These are phyloP conservation scores for Didymella segeticola DNA, from an alignment of 2,329 filamentous ascomycete genomes.

Conservation along the genomic window DNA sequence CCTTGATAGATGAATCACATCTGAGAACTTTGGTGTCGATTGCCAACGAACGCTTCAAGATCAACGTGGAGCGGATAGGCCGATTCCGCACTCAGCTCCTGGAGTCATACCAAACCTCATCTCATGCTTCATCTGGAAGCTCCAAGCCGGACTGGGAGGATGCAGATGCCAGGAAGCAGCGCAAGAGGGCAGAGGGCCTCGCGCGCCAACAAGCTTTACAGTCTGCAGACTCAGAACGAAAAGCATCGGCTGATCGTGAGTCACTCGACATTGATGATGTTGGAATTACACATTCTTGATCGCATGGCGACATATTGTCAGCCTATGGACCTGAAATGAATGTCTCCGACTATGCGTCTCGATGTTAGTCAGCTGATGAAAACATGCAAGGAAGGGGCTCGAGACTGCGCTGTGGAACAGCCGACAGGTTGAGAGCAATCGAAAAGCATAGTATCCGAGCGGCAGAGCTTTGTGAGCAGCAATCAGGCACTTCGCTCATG, in stretches of 20 bases:
- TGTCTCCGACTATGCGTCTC: slow-evolving; percentile 7
- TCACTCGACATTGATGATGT: slow-evolving; percentile 6
- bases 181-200: slow-evolving; percentile 56
- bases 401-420: not conserved
- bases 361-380: not conserved
- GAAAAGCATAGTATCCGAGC: not conserved
- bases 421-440: not conserved
- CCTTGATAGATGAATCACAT: slow-evolving; percentile 69
- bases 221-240: not conserved
- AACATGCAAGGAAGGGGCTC: not conserved
- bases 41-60: slow-evolving; percentile 75
- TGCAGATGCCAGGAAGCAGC: slow-evolving; percentile 44
- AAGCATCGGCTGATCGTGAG: not conserved
- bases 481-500: not conserved
- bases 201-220: slow-evolving; percentile 54
- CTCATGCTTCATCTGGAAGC: not conserved
- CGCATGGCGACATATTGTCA: not conserved
- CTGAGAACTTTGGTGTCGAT: slow-evolving; percentile 71
- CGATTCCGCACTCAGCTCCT: slow-evolving; percentile 66
- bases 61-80: slow-evolving; percentile 72
- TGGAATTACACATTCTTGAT: not conserved
- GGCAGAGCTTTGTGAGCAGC: not conserved
- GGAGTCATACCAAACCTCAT: slow-evolving; percentile 25
- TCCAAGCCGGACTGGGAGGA: slow-evolving; percentile 50
- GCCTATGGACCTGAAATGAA: not conserved